A percentile compares a stretch with the other conserved stretches of the same genome.
Conservation (phyloP, 2,329 filamentous ascomycete genomes). For the Aspergillus sp. region DNA sequence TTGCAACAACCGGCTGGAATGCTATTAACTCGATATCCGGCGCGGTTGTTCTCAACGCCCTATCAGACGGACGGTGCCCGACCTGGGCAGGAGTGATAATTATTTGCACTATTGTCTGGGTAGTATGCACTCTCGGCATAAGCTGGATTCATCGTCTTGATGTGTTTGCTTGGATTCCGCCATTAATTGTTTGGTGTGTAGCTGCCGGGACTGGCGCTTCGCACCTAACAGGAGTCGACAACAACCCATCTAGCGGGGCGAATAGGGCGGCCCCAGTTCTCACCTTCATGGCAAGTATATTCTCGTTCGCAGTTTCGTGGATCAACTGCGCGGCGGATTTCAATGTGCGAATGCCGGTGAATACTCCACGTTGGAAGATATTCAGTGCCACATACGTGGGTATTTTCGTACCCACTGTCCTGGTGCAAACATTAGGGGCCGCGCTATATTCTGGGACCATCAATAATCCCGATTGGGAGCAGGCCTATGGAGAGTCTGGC, state of each 20-base stretch:
- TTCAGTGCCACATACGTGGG: constrained; percentile 24
- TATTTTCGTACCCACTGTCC: constrained; percentile 28
- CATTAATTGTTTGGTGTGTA: constrained; percentile 40
- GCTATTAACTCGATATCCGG: constrained; percentile 42
- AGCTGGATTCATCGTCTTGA: constrained; percentile 41
- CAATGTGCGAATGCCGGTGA: constrained; percentile 40
- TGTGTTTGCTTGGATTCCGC: constrained; percentile 38
- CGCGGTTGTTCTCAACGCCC: constrained; percentile 34
- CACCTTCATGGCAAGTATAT: constrained; percentile 38
- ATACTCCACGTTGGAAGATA: constrained; percentile 34
- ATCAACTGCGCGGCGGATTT: constrained; percentile 41
- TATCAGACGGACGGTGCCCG: constrained; percentile 37
- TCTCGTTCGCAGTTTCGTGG: constrained; percentile 40
- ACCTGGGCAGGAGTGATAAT: constrained; percentile 40
- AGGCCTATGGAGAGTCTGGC: constrained; percentile 26
- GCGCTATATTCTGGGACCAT: constrained; percentile 33
- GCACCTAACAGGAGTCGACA: constrained; percentile 28
- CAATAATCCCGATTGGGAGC: constrained; percentile 27
- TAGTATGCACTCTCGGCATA: constrained; percentile 39
- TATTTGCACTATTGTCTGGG: constrained; percentile 38
- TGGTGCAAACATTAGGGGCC: constrained; percentile 35
- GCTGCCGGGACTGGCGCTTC: constrained; percentile 37
- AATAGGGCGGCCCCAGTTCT: constrained; percentile 36
- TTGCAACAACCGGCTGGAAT: constrained; percentile 41
- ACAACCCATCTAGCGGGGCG: constrained; percentile 23